Base-by-base conservation (phyloP, 2,329 filamentous ascomycete genomes). In the Claviceps africana region DNA sequence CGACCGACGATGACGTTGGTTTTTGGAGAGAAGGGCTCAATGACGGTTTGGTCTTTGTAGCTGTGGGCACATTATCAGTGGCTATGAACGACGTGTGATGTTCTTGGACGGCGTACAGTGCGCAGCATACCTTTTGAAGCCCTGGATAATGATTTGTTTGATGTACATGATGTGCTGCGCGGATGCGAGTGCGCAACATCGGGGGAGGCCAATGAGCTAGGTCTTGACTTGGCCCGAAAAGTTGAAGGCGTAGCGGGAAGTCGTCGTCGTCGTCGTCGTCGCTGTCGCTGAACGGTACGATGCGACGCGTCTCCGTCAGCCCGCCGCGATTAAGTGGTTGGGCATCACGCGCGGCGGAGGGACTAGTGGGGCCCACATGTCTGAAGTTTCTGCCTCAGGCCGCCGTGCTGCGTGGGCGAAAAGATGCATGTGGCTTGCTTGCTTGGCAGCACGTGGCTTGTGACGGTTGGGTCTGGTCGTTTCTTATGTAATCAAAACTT, bases 121-220 rank as follows among this genome's bases (percentile, higher is more conserved):
- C 53, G 64, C 21, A 11, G 10, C 70, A 60, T 70, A 94, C 89
- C 89, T 96, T 74, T 98, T 98, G 74, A 98, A 98, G 82, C 93
- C 93, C 70, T 98, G 93, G 67, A 98, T 97, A 70, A 96, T 97
- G 69, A 97, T 96, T 75, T 98, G 93, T 71, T 98, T 98, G 79
- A 98, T 96, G 75, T 94, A 93, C 90, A 96, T 95, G 65, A 62
- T 75, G 68, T 63, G 59, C 59, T 63, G 61, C 62, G 65, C 64
- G 57, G 62, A 64, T 65, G 66, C 67, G 63, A 56, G 56, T 59
- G 66, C 67, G 67, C 67, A 61, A 64, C 65, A 68, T 68, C 59
- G 56, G 61, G 60, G 51, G 44, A 50, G 30, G 54, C 56, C 53
- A 56, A 54, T 51, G 54, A 56, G 56, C 55, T 58, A 58, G 62